Evolutionary conservation across 345 rosid species (phyloP).

Genomic region (Brassica napus): Da-Ae NC_063450.1:35339001-35339500

Average conservation of each 20-base stretch:
- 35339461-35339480: conserved; percentile 37
- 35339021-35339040: conserved; percentile 15
- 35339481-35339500: conserved; percentile 32
- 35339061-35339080: conserved; percentile 14
- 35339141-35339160: conserved; percentile 40
- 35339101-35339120: conserved; percentile 32
- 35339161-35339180: conserved; percentile 33
- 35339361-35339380: background rate
- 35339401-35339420: conserved; percentile 32
- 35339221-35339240: conserved; percentile 43
- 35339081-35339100: conserved; percentile 8
- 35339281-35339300: conserved; percentile 40
- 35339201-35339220: conserved; percentile 34
- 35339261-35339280: conserved; percentile 33
- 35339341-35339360: conserved; percentile 33
- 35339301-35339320: conserved; percentile 41
- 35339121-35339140: conserved; percentile 25
- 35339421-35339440: conserved; percentile 20
- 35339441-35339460: conserved; percentile 32
- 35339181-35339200: conserved; percentile 12
- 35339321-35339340: conserved; percentile 32
- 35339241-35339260: conserved; percentile 29
- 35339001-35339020: conserved; percentile 37
- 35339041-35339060: conserved; percentile 38
- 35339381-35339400: conserved; percentile 19